These are phyloP conservation scores for Pichia membranifaciens DNA, from an alignment of 805 yeast species.

Conservation along the genomic window DNA sequence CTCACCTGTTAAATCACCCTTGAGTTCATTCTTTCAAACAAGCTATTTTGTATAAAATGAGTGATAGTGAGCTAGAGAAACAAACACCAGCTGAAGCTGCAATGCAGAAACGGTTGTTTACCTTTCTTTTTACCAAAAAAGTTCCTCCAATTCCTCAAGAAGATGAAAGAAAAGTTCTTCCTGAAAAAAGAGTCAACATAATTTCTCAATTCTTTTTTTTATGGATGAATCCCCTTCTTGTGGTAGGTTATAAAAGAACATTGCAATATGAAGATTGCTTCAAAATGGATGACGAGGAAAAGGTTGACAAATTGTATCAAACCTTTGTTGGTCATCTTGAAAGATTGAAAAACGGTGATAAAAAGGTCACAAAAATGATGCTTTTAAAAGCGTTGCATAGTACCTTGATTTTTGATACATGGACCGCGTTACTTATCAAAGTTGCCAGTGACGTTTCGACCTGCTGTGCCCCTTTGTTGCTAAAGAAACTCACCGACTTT, in stretches of 20 bases:
- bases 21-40: no score
- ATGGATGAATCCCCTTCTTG: slow-evolving; percentile 64
- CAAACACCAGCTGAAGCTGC: slow-evolving; percentile 1
- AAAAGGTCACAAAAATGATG: slow-evolving; percentile 17
- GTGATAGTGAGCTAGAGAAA: slow-evolving; percentile 3
- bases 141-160: slow-evolving; percentile 46
- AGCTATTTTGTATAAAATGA: not conserved
- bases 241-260: slow-evolving; percentile 67
- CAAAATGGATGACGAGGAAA: slow-evolving; percentile 37
- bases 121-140: slow-evolving; percentile 42
- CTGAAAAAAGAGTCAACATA: slow-evolving; percentile 38
- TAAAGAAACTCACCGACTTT: slow-evolving; percentile 55
- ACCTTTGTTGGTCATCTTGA: slow-evolving; percentile 33
- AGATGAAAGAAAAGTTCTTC: slow-evolving; percentile 47
- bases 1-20: no score
- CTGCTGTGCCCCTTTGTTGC: slow-evolving; percentile 59
- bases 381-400: slow-evolving; percentile 30
- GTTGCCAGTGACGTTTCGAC: slow-evolving; percentile 39
- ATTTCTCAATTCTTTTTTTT: slow-evolving; percentile 47
- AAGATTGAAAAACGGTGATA: slow-evolving; percentile 13
- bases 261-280: slow-evolving; percentile 59
- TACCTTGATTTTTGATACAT: slow-evolving; percentile 45
- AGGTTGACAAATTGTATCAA: slow-evolving; percentile 35
- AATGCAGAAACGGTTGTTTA: slow-evolving; percentile 44
- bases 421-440: slow-evolving; percentile 36